Evolutionary conservation across 192 early-diverging fungal genomes (phyloP).

Genomic region (Linnemannia hyalina): DNA sequence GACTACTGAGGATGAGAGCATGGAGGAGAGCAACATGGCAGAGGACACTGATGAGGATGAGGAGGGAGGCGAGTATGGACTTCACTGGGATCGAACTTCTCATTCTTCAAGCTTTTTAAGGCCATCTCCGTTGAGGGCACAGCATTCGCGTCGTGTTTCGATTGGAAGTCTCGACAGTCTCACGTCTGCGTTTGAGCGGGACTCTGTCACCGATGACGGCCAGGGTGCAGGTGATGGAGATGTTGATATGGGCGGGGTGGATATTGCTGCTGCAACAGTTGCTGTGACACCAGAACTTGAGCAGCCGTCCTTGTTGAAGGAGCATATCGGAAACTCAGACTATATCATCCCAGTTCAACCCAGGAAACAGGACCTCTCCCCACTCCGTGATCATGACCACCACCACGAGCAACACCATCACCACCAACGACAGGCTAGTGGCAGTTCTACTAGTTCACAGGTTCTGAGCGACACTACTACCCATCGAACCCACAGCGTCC

Average conservation of each 20-base stretch:
- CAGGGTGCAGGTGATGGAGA: not conserved
- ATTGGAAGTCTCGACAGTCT: not conserved
- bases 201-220: not conserved
- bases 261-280: not conserved
- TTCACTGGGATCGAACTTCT: not conserved
- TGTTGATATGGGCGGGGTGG: not conserved
- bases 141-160: not conserved
- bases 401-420: not conserved
- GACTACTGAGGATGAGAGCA: not conserved
- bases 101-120: not conserved
- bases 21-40: not conserved
- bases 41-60: not conserved
- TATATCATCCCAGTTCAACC: conserved; percentile 40
- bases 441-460: not conserved
- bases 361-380: conserved; percentile 12
- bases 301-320: not conserved
- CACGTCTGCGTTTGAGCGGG: not conserved
- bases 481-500: not conserved
- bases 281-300: not conserved
- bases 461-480: too few relatives aligned
- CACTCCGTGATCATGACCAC: not conserved
- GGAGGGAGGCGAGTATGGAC: not conserved
- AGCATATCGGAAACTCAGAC: conserved; percentile 24
- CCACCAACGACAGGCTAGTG: not conserved
- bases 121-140: not conserved